A percentile compares a stretch with the other conserved stretches of the same genome.
phyloP scores from a whole-genome alignment of 2,329 filamentous ascomycete species.

The Cladophialophora immunda region DNA sequence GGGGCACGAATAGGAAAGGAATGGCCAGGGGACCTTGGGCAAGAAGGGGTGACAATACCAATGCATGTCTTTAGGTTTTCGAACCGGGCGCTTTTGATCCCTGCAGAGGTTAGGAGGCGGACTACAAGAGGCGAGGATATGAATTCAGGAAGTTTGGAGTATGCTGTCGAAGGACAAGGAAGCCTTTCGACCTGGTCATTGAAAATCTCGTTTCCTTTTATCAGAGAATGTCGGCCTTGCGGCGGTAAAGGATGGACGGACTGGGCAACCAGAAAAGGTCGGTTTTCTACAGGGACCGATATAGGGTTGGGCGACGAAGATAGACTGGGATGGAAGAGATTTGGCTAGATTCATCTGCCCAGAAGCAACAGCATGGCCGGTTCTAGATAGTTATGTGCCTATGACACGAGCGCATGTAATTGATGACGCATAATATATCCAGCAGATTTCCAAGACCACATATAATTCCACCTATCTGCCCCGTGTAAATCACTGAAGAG shows the following conservation, averaged over 20 bases:
- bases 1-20: not conserved
- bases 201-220: not conserved
- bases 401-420: not conserved
- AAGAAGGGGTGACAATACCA: not conserved
- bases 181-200: not conserved
- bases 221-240: not conserved
- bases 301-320: no score
- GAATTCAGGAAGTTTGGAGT: not conserved
- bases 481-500: no score
- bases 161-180: not conserved
- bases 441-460: no score
- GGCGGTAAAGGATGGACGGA: not conserved
- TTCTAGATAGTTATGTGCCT: not conserved
- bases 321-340: not conserved
- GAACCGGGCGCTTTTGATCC: not conserved
- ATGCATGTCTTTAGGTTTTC: not conserved
- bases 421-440: not conserved
- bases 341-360: not conserved
- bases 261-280: conserved; percentile 4
- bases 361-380: not conserved
- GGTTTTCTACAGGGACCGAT: not conserved
- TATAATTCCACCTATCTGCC: no score
- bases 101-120: not conserved
- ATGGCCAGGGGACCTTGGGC: not conserved
- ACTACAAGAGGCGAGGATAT: not conserved